Percentiles rank a stretch among this genome's conserved stretches.
These are phyloP conservation scores for Chaetomium sp. DNA, from an alignment of 2,329 filamentous ascomycete species.

Conservation along the genomic window DNA sequence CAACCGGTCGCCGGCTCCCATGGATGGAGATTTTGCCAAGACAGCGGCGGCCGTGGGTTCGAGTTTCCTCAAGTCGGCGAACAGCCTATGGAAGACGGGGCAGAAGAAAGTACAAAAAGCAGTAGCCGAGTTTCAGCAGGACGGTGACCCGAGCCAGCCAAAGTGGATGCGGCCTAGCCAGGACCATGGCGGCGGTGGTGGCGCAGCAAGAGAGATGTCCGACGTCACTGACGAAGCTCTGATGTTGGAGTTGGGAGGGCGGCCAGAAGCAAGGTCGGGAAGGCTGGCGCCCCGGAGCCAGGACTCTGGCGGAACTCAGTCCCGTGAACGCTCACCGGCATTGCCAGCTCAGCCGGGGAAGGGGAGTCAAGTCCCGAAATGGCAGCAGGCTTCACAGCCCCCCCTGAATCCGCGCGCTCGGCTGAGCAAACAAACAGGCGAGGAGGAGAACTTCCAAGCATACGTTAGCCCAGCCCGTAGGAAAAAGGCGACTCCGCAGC, in stretches of 20 bases:
- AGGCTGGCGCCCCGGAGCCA: constrained; percentile 40
- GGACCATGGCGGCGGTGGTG: constrained; percentile 42
- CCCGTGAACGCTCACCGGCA: constrained; percentile 55
- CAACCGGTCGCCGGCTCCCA: constrained; percentile 55
- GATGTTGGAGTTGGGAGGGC: constrained; percentile 70
- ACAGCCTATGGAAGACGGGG: constrained; percentile 91
- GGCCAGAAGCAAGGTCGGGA: constrained; percentile 49
- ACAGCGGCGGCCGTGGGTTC: constrained; percentile 80
- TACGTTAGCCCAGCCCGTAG: constrained; percentile 87
- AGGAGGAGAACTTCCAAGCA: constrained; percentile 78
- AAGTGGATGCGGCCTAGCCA: constrained; percentile 87
- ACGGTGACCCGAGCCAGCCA: constrained; percentile 77
- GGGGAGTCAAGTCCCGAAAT: constrained; percentile 55
- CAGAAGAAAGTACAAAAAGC: constrained; percentile 93
- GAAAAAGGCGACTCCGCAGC: constrained; percentile 64
- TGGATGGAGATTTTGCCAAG: constrained; percentile 69
- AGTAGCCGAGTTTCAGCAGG: constrained; percentile 78
- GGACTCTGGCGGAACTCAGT: constrained; percentile 37
- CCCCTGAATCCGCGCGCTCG: constrained; percentile 57
- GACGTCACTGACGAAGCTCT: constrained; percentile 71
- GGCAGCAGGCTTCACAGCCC: constrained; percentile 58
- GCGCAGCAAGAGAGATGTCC: constrained; percentile 39
- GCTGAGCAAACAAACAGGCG: constrained; percentile 71
- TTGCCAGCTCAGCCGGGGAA: constrained; percentile 48
- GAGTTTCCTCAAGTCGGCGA: constrained; percentile 88